Conservation (phyloP, 1,139 yeast species). For the Hansenula anomala region DNA sequence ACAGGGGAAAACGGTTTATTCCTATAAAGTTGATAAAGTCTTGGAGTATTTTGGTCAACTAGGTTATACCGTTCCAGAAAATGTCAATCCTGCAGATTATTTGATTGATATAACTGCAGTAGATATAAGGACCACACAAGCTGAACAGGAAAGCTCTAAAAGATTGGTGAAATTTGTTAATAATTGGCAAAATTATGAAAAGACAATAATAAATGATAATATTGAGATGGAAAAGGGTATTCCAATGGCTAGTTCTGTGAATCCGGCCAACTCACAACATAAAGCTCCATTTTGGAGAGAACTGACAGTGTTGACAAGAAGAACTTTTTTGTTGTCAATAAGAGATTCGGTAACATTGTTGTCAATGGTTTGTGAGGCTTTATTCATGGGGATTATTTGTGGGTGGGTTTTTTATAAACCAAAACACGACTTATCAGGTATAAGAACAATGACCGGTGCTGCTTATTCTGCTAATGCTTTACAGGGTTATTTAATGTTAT, state of each 20-base stretch:
- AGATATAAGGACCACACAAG: conserved; percentile 42
- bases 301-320: conserved; percentile 45
- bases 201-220: conserved; percentile 1
- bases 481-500: conserved; percentile 63
- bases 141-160: conserved; percentile 38
- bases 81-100: conserved; percentile 57
- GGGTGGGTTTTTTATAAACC: conserved; percentile 82
- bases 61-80: conserved; percentile 41
- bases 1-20: conserved; percentile 56
- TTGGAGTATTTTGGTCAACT: conserved; percentile 47
- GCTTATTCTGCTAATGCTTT: conserved; percentile 62
- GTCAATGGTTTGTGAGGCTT: conserved; percentile 13
- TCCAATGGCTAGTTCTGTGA: background rate
- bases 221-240: background rate
- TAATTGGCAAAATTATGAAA: conserved; percentile 40
- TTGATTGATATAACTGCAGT: conserved; percentile 68
- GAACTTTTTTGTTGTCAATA: conserved; percentile 50
- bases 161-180: conserved; percentile 43
- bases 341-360: conserved; percentile 41
- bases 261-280: too few species aligned
- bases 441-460: conserved; percentile 58
- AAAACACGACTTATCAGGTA: conserved; percentile 54
- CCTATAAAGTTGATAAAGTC: conserved; percentile 45
- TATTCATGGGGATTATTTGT: conserved; percentile 47
- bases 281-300: conserved; percentile 45